Conservation (phyloP, 257 asterid species). For the Solanum tarapatanum region DNA sequence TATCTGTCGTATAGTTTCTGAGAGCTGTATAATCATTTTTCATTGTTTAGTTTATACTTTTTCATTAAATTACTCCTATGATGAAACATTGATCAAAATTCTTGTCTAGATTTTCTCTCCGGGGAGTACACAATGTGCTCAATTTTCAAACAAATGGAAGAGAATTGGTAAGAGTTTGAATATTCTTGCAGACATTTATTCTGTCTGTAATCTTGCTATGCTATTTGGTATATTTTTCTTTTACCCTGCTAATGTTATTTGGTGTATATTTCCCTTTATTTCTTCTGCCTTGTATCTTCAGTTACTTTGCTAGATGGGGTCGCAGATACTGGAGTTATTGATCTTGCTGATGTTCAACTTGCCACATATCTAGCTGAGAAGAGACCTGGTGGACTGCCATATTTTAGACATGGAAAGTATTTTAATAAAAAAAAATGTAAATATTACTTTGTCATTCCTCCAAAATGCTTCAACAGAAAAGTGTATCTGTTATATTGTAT, state of each 20-base stretch:
- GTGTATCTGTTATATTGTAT: neutral
- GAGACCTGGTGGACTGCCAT: constrained; percentile 68
- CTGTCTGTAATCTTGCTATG: neutral
- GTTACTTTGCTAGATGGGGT: constrained; percentile 70
- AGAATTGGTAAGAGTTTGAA: constrained; percentile 44
- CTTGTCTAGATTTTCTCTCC: constrained; percentile 53
- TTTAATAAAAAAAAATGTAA: neutral
- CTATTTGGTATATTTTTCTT: neutral
- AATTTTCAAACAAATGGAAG: constrained; percentile 66
- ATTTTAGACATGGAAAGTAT: constrained; percentile 66
- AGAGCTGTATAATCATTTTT: neutral
- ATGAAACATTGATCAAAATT: neutral
- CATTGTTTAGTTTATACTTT: neutral
- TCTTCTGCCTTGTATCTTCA: constrained; percentile 6
- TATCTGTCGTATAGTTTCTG: neutral
- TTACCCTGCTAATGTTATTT: neutral
- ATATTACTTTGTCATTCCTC: neutral
- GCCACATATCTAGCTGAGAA: constrained; percentile 67
- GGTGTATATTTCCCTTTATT: neutral
- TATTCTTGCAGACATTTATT: neutral
- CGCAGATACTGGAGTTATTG: constrained; percentile 70
- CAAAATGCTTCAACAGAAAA: neutral
- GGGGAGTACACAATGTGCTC: constrained; percentile 60
- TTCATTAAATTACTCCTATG: neutral
- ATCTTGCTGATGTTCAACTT: constrained; percentile 72